A percentile compares a stretch with the other conserved stretches of the same genome.
phyloP scores from a whole-genome alignment of 441 rosid genomes.

The Raphanus hybrid region DNA sequence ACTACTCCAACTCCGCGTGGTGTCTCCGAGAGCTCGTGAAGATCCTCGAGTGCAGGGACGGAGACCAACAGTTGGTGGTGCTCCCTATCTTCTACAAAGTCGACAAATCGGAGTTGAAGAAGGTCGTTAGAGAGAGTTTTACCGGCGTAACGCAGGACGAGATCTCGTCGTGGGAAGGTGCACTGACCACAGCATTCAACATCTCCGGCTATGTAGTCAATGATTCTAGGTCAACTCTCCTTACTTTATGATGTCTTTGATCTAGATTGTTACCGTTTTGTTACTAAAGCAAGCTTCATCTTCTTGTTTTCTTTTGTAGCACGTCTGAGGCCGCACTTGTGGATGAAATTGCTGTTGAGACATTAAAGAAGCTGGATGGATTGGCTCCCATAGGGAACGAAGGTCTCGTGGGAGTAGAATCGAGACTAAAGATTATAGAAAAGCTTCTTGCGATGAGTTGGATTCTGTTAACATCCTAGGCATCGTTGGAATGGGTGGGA shows the following conservation, averaged over 20 bases:
- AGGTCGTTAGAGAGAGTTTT: conserved; percentile 11
- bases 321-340: conserved; percentile 48
- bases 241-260: too few species aligned
- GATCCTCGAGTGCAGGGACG: conserved; percentile 26
- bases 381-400: conserved; percentile 28
- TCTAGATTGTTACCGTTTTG: too few species aligned
- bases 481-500: conserved; percentile 54
- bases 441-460: conserved; percentile 4
- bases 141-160: conserved; percentile 10
- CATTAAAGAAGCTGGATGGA: conserved; percentile 36
- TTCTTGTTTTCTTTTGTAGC: conserved; percentile 18
- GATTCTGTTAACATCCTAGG: conserved; percentile 41
- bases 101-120: conserved; percentile 20
- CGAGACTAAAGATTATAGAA: conserved; percentile 22
- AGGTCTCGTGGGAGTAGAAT: conserved; percentile 41
- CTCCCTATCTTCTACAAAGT: conserved; percentile 39
- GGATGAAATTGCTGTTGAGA: conserved; percentile 38
- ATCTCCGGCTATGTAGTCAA: conserved; percentile 28
- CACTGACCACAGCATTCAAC: conserved; percentile 31
- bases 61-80: conserved; percentile 20
- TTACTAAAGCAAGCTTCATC: not conserved
- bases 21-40: conserved; percentile 41
- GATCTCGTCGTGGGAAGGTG: conserved; percentile 30
- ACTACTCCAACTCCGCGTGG: conserved; percentile 33
- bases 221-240: too few species aligned